A percentile compares a stretch with the other conserved stretches of the same genome.
Evolutionary conservation across 1,284 basidiomycete species (phyloP).

Genomic region (Microbotryomycetes sp.): DNA sequence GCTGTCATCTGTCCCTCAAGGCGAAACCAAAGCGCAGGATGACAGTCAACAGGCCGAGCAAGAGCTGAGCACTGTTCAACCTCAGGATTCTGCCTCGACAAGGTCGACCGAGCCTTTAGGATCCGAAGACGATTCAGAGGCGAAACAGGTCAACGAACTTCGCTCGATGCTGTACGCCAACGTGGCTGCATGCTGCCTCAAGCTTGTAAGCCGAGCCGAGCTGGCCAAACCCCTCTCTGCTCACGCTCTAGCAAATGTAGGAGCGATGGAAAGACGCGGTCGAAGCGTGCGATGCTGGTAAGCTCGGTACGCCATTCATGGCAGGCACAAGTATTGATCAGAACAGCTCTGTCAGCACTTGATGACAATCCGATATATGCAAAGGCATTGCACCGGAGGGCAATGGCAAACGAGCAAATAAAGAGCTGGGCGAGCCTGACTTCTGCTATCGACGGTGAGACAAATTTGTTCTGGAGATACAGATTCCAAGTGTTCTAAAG

Average conservation of each 20-base stretch:
- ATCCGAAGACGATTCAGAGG: conserved; percentile 1
- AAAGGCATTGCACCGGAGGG: conserved; percentile 82
- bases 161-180: conserved; percentile 22
- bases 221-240: neutral
- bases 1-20: neutral
- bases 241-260: conserved; percentile 42
- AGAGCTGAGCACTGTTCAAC: no score
- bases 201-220: conserved; percentile 14
- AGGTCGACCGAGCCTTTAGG: no score
- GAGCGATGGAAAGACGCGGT: conserved; percentile 66
- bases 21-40: conserved; percentile 17
- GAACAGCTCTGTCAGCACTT: conserved; percentile 54
- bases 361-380: conserved; percentile 72
- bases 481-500: no score
- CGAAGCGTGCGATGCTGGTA: conserved; percentile 66
- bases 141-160: conserved; percentile 16
- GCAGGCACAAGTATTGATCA: neutral
- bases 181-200: conserved; percentile 28
- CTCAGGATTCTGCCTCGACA: no score
- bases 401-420: conserved; percentile 70
- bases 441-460: conserved; percentile 71
- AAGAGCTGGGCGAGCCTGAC: conserved; percentile 73
- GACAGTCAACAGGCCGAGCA: neutral
- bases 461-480: no score
- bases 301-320: conserved; percentile 4